These are phyloP conservation scores for Paraphaeosphaeria sporulosa DNA, from an alignment of 2,329 filamentous ascomycete genomes.

Conservation along the genomic window DNA sequence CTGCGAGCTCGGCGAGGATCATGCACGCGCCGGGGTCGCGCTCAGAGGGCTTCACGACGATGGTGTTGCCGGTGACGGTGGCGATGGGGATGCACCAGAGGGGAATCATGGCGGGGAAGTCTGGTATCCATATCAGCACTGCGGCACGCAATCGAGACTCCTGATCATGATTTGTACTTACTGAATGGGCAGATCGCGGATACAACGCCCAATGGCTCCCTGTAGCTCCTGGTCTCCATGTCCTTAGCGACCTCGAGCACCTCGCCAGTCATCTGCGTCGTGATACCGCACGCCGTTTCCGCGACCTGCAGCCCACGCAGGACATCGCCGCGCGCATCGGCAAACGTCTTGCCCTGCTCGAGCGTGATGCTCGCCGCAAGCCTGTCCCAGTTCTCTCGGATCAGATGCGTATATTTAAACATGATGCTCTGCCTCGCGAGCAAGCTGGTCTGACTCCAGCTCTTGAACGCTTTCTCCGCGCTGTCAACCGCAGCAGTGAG, in stretches of 20 bases:
- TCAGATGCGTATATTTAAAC: constrained; percentile 83
- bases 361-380: constrained; percentile 84
- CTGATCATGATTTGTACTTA: constrained; percentile 56
- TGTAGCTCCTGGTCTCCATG: constrained; percentile 86
- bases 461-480: constrained; percentile 76
- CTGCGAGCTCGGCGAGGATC: constrained; percentile 81
- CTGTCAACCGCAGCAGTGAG: constrained; percentile 77
- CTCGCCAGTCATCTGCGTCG: constrained; percentile 83
- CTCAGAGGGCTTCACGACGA: constrained; percentile 87
- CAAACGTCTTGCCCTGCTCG: constrained; percentile 89
- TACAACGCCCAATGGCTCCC: constrained; percentile 80
- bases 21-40: constrained; percentile 84
- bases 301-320: constrained; percentile 84
- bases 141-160: too few species aligned
- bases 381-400: constrained; percentile 85
- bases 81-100: constrained; percentile 91
- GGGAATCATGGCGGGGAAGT: constrained; percentile 92
- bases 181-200: constrained; percentile 89
- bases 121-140: constrained; percentile 53
- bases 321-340: constrained; percentile 82
- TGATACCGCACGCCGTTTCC: constrained; percentile 81
- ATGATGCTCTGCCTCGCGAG: constrained; percentile 82
- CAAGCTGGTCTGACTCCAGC: constrained; percentile 76
- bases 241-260: constrained; percentile 86
- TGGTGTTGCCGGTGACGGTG: constrained; percentile 82